Evolutionary conservation across 2,329 filamentous ascomycete genomes (phyloP).

Genomic region (Juglanconis juglandina): DNA sequence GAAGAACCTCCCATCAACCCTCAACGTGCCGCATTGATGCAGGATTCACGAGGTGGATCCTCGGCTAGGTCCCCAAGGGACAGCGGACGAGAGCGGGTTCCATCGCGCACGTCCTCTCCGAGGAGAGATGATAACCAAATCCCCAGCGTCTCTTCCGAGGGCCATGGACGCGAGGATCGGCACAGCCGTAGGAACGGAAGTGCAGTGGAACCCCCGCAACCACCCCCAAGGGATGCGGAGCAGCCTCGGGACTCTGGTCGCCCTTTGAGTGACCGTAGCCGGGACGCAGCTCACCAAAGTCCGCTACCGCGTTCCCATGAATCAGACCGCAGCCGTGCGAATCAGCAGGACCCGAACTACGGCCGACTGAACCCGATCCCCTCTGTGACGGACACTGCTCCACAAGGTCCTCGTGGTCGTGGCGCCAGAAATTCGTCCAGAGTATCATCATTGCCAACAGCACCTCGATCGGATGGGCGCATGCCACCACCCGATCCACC

Average conservation of each 20-base stretch:
- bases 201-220: slow-evolving; percentile 13
- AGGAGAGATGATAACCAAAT: slow-evolving; percentile 38
- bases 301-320: slow-evolving; percentile 39
- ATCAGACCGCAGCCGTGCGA: slow-evolving; percentile 46
- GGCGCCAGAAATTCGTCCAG: slow-evolving; percentile 34
- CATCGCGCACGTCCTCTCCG: slow-evolving; percentile 47
- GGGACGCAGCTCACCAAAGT: slow-evolving; percentile 40
- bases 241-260: slow-evolving; percentile 19
- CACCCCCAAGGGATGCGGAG: slow-evolving; percentile 24
- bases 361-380: slow-evolving; percentile 57
- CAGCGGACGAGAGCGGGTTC: slow-evolving; percentile 40
- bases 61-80: slow-evolving; percentile 40
- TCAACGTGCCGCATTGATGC: slow-evolving; percentile 44
- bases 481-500: slow-evolving; percentile 38
- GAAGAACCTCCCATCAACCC: slow-evolving; percentile 53
- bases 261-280: slow-evolving; percentile 34
- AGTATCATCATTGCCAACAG: slow-evolving; percentile 32
- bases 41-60: slow-evolving; percentile 34
- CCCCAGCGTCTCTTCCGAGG: slow-evolving; percentile 32
- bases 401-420: slow-evolving; percentile 52
- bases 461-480: slow-evolving; percentile 40
- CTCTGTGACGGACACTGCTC: slow-evolving; percentile 40
- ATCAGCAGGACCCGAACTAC: slow-evolving; percentile 59
- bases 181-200: slow-evolving; percentile 31
- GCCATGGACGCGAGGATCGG: slow-evolving; percentile 45